Base-by-base conservation (phyloP, 805 yeast genomes). In the Millerozyma miso region DNA sequence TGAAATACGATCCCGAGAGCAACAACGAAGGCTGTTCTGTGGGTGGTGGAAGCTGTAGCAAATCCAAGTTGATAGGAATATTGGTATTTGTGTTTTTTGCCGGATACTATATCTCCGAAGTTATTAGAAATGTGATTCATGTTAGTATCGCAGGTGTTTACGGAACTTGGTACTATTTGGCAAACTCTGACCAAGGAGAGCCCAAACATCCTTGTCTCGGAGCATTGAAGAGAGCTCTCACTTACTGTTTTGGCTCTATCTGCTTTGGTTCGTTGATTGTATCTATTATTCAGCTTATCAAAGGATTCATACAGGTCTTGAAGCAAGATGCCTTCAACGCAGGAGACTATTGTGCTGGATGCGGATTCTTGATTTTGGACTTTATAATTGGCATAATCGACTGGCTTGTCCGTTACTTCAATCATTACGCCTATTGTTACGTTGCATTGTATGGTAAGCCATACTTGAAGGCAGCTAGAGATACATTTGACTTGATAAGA, bases 161-260 rank as follows among this genome's bases (percentile, higher is more conserved):
- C 59, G 97, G 97, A 7, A 78, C 91, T 6, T 90, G 97, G 97
- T 89, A 87, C 63, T 90, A 88, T 63, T 76, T 85, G 62, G 76
- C 85, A 15, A 72, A 73, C 42, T 78, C 88, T 10, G 88, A 83
- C 58, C 84, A 83, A 59, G 89, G 89, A 2, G 83, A 79, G 68
- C 96, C 96, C 26, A 73, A 59, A 53, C 74, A 77, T 69, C 91
- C 96, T 3, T 93, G 95, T 0, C 67, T 82, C 47, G 89, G 93
- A 2, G 83, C 96, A 2, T 79, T 89, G 50, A 79, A 72, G 54
- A 75, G 96, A 51, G 88, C 96, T 1, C 62, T 87, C 62, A 85
- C 96, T 3, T 85, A 82, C 58, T 87, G 95, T 7, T 84, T 89
- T 55, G 97, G 98, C 2, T 85, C 96, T 2, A 83, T 90, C 42